Evolutionary conservation across 2,329 filamentous ascomycete species (phyloP), one percentile per base, ranked within the genome.

Genomic region (Paradendryphiella salina): DNA sequence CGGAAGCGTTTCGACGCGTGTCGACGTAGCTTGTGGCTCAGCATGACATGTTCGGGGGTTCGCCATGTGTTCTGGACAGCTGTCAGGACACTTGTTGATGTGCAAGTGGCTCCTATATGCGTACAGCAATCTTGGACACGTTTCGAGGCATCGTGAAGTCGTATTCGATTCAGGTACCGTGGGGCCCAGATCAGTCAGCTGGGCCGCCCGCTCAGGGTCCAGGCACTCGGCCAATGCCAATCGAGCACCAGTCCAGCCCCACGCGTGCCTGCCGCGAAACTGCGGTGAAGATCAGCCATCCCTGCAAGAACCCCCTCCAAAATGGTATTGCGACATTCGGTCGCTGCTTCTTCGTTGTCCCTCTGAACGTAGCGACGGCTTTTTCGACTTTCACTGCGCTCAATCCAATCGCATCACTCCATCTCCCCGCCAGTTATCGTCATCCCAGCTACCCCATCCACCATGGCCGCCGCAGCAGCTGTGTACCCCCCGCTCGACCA

Each of bases 401-500:
- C 23, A 26, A 8, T 31, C 17, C 29, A 15, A 14, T 20, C 17
- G 7, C 13, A 14, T 20, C 5, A 20, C 17, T 36, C 14, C 14
- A 11, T 31, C 17, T 37, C 15, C n/a, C 28, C 10, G 14, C 4
- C 5, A 10, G 17, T 7, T 17, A 28, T 3, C 9, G 17, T 7
- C 23, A 28, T 3, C 9, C 35, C 33, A 26, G 17, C 39, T 36
- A 43, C 32, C 15, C 45, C 26, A 17, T 35, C n/a, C 52, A 66
- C 49, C 35, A 75, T 77, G 68, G 72, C 76, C 60, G 75, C 75
- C 46, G 74, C 44, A 5, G 38, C 67, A 51, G 70, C 73, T 51
- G 59, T 80, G 46, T 89, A 86, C 76, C 87, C 91, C 49, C 84
- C 90, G 57, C 84, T 97, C 61, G 83, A 87, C 73, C 81, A 93